A percentile compares a stretch with the other conserved stretches of the same genome.
Conservation (phyloP, 75 land plant species). For the Isoetes taiwanensis region DNA sequence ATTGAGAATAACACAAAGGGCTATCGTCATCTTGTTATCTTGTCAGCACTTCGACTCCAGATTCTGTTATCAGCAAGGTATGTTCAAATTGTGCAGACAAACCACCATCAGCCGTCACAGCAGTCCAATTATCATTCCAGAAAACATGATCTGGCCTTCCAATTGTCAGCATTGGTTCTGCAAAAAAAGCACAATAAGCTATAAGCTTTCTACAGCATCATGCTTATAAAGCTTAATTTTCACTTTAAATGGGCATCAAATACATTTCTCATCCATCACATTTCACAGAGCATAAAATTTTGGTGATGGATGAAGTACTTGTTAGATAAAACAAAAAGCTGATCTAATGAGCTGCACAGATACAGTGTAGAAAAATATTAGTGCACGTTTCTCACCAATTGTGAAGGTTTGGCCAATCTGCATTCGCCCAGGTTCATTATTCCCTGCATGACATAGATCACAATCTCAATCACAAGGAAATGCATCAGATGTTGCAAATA, state of each 20-base stretch:
- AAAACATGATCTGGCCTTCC: constrained; percentile 53
- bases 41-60: constrained; percentile 80
- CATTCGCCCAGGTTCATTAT: constrained; percentile 76
- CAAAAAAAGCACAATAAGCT: constrained; percentile 7
- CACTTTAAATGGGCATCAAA: too few relatives aligned
- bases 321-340: not conserved
- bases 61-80: constrained; percentile 60
- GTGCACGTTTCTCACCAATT: constrained; percentile 41
- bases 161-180: constrained; percentile 90
- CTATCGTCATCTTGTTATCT: too few relatives aligned
- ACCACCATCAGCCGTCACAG: constrained; percentile 80
- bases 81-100: constrained; percentile 91
- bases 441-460: constrained; percentile 30
- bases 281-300: not conserved
- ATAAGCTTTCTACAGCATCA: not conserved
- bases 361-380: not conserved
- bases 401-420: constrained; percentile 87
- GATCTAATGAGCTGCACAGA: not conserved
- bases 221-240: not conserved
- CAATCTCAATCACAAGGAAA: too few relatives aligned
- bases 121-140: constrained; percentile 90
- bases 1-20: too few relatives aligned
- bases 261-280: too few relatives aligned
- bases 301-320: not conserved
- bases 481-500: too few relatives aligned